These are phyloP conservation scores for Tolypocladium sp. DNA, from an alignment of 2,329 filamentous ascomycete species.

Conservation along the genomic window DNA sequence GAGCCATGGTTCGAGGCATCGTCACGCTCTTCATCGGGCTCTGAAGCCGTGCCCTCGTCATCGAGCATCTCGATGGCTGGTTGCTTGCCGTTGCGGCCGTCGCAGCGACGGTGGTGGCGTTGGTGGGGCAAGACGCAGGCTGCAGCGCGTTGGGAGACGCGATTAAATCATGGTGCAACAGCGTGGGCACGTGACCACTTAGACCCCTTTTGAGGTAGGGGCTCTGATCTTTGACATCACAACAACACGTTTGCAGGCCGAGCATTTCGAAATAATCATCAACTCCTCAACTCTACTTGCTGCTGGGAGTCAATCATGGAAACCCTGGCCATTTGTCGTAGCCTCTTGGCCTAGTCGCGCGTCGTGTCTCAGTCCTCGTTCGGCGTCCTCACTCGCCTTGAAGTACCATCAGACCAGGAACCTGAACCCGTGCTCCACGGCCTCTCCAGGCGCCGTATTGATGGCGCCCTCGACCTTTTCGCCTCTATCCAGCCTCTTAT, in stretches of 20 bases:
- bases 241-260: background rate
- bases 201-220: background rate
- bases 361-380: background rate
- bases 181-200: background rate
- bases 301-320: background rate
- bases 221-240: background rate
- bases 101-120: background rate
- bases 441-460: conserved; percentile 45
- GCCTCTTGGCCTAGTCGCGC: background rate
- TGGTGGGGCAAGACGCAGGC: background rate
- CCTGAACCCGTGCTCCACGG: conserved; percentile 52
- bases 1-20: conserved; percentile 3
- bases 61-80: conserved; percentile 17
- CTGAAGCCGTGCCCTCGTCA: conserved; percentile 12
- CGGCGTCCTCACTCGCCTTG: background rate
- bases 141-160: background rate
- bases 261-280: background rate
- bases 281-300: background rate
- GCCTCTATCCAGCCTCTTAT: conserved; percentile 60
- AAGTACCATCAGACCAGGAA: conserved; percentile 43
- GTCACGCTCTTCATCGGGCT: conserved; percentile 6
- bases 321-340: background rate
- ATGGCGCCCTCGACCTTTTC: conserved; percentile 43
- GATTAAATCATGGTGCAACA: background rate
- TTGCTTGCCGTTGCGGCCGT: background rate